These are phyloP conservation scores for Ganoderma boninense DNA, from an alignment of 1,284 basidiomycete species.

Conservation along the genomic window DNA sequence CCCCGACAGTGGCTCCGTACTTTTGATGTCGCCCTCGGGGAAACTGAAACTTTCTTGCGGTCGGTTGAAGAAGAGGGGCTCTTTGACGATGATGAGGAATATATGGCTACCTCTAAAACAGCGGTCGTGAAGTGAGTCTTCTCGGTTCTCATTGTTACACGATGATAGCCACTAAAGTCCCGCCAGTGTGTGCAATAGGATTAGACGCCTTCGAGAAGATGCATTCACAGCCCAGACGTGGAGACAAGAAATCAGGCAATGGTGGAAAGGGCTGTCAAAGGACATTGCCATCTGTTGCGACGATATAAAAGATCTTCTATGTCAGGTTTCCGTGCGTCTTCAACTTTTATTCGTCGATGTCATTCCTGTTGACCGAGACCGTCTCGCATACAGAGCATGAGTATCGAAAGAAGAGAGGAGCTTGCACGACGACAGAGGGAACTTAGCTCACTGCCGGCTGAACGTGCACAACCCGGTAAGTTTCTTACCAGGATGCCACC, in stretches of 20 bases:
- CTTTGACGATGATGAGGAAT: background rate
- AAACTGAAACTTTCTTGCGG: background rate
- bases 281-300: background rate
- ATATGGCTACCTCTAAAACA: background rate
- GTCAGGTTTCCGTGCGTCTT: background rate
- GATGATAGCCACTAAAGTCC: too few species aligned
- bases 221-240: background rate
- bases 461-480: background rate
- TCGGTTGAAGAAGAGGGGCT: background rate
- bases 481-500: background rate
- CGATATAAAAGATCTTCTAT: background rate
- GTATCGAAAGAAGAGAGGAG: background rate
- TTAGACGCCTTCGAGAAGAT: background rate
- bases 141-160: too few species aligned
- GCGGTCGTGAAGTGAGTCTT: too few species aligned
- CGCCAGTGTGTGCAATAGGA: background rate
- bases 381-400: background rate
- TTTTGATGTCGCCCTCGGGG: background rate
- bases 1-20: background rate
- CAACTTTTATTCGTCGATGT: background rate
- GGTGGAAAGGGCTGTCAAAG: background rate
- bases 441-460: background rate
- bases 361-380: background rate
- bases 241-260: background rate
- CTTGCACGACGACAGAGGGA: background rate